Conservation (phyloP, 2,329 filamentous ascomycete species). For the Shiraia sp. region DNA sequence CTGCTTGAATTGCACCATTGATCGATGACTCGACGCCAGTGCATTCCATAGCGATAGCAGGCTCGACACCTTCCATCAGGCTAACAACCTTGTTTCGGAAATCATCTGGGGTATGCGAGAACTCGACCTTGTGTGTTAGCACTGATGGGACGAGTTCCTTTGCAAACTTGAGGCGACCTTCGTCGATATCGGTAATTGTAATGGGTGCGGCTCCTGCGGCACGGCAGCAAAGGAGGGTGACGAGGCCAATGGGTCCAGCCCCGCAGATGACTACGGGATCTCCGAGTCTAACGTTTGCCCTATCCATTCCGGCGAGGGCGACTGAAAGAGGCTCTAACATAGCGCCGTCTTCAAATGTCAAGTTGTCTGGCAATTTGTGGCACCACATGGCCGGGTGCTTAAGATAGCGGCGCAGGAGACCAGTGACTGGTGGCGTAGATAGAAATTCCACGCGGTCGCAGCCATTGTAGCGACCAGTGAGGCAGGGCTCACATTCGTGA, state of each 20-base stretch:
- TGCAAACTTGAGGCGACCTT: conserved; percentile 81
- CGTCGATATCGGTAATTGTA: conserved; percentile 93
- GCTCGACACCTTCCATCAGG: conserved; percentile 77
- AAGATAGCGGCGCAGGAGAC: conserved; percentile 87
- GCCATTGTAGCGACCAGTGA: conserved; percentile 93
- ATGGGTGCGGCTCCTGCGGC: conserved; percentile 89
- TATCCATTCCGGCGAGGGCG: conserved; percentile 83
- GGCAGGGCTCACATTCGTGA: conserved; percentile 84
- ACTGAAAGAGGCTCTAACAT: conserved; percentile 90
- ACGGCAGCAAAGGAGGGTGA: conserved; percentile 80
- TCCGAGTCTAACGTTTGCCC: conserved; percentile 78
- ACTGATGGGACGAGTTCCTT: conserved; percentile 80
- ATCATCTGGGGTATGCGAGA: conserved; percentile 61
- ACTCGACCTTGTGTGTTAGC: conserved; percentile 76
- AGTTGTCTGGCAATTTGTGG: conserved; percentile 84
- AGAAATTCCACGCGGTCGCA: conserved; percentile 86
- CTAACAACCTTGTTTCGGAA: conserved; percentile 70
- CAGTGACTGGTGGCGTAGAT: conserved; percentile 86
- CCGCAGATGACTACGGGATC: conserved; percentile 89
- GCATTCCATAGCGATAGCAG: conserved; percentile 83
- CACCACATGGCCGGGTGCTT: conserved; percentile 95
- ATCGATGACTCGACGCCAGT: conserved; percentile 93
- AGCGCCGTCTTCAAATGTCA: conserved; percentile 90
- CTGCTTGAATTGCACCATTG: conserved; percentile 80
- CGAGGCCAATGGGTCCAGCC: conserved; percentile 90